phyloP scores from a whole-genome alignment of 768 basidiomycete species.

The Tephrocybe sp. region DNA sequence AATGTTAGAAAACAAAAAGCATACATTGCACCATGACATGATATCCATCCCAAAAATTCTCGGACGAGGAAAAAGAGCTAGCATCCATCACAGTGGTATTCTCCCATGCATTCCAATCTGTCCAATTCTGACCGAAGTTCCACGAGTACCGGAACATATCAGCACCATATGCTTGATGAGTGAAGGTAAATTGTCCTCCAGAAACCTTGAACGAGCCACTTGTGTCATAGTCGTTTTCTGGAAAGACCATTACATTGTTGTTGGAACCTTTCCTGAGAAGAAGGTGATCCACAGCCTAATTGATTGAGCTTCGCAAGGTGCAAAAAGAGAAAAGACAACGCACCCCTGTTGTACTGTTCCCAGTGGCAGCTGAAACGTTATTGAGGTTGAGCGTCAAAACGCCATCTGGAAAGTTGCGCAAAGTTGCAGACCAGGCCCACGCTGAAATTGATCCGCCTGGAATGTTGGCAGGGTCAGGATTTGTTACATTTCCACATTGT shows the following conservation, averaged over 20 bases:
- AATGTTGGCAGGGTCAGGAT: constrained; percentile 50
- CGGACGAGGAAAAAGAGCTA: constrained; percentile 48
- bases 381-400: constrained; percentile 72
- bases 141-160: constrained; percentile 86
- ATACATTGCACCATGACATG: constrained; percentile 90
- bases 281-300: constrained; percentile 70
- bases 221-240: constrained; percentile 74
- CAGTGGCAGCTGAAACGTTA: constrained; percentile 47
- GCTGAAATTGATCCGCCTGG: constrained; percentile 54
- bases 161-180: constrained; percentile 83
- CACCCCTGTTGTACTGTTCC: constrained; percentile 55
- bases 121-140: constrained; percentile 87
- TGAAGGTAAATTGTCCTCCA: constrained; percentile 70
- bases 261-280: constrained; percentile 76
- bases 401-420: constrained; percentile 79
- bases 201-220: constrained; percentile 53
- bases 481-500: constrained; percentile 49
- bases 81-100: constrained; percentile 64
- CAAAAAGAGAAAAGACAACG: constrained; percentile 23
- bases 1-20: constrained; percentile 23
- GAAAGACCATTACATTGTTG: constrained; percentile 86
- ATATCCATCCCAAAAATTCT: constrained; percentile 75
- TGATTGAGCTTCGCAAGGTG: constrained; percentile 11
- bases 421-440: constrained; percentile 76
- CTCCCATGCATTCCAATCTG: constrained; percentile 79